phyloP scores from a whole-genome alignment of 805 yeast species.

The Metschnikowia gruessii region DNA sequence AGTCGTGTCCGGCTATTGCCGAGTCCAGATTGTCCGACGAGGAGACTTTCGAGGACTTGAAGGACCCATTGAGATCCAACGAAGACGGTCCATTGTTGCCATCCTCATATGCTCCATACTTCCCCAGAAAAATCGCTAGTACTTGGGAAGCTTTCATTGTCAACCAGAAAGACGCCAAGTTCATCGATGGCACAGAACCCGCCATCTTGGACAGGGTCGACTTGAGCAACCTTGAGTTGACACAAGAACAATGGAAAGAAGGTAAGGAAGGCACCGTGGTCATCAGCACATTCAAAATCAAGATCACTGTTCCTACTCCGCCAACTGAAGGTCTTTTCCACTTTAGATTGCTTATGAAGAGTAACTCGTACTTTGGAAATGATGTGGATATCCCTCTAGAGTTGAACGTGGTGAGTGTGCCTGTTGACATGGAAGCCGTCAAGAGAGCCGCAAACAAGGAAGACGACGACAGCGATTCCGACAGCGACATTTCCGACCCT shows the following conservation, averaged over 20 bases:
- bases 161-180: conserved; percentile 74
- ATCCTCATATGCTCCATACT: conserved; percentile 66
- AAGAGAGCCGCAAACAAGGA: conserved; percentile 30
- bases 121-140: conserved; percentile 54
- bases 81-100: conserved; percentile 70
- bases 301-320: conserved; percentile 77
- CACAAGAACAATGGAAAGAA: conserved; percentile 50
- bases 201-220: conserved; percentile 50
- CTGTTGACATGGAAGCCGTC: conserved; percentile 26
- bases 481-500: conserved; percentile 59
- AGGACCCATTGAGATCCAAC: conserved; percentile 67
- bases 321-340: conserved; percentile 58
- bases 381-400: conserved; percentile 71
- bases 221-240: conserved; percentile 51
- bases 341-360: conserved; percentile 68
- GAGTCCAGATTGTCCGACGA: conserved; percentile 49
- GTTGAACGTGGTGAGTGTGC: conserved; percentile 61
- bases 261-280: conserved; percentile 39
- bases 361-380: conserved; percentile 75
- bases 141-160: conserved; percentile 68
- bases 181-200: conserved; percentile 62
- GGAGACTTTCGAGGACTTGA: conserved; percentile 61
- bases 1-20: conserved; percentile 48
- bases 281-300: conserved; percentile 74
- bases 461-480: conserved; percentile 45